phyloP scores from a whole-genome alignment of 495 filamentous ascomycete species.

The Penicillium samsonianum region DNA sequence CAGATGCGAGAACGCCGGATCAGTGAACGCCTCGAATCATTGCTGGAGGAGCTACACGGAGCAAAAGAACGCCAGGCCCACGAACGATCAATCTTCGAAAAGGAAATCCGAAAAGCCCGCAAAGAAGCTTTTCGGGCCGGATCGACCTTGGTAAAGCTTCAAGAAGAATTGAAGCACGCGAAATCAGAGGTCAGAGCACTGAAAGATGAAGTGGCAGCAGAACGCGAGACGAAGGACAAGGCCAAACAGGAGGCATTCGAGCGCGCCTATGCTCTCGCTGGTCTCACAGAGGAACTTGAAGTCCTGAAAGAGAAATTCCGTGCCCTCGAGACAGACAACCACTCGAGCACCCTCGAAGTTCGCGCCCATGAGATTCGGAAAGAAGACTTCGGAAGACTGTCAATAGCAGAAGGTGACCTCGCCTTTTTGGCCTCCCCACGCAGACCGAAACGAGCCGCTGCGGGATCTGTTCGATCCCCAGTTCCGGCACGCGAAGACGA shows the following conservation, averaged over 20 bases:
- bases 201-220: constrained; percentile 54
- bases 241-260: constrained; percentile 77
- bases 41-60: constrained; percentile 76
- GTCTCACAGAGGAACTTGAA: constrained; percentile 72
- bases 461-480: constrained; percentile 54
- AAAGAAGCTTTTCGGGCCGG: constrained; percentile 86
- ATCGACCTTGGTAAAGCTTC: constrained; percentile 71
- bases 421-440: constrained; percentile 38
- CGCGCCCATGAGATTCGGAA: constrained; percentile 33
- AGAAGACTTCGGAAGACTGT: constrained; percentile 33
- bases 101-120: constrained; percentile 76
- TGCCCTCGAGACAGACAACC: constrained; percentile 64
- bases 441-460: constrained; percentile 57
- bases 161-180: constrained; percentile 76
- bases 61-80: constrained; percentile 75
- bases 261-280: constrained; percentile 70
- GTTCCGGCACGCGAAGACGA: constrained; percentile 52
- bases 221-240: constrained; percentile 51
- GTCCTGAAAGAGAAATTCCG: constrained; percentile 62
- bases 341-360: constrained; percentile 33
- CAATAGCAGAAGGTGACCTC: constrained; percentile 39
- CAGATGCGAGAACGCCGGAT: constrained; percentile 72
- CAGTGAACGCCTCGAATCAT: constrained; percentile 72
- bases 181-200: constrained; percentile 55
- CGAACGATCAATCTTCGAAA: constrained; percentile 75